Percentiles rank a stretch among this genome's conserved stretches.
Conservation (phyloP, 208 protist species). For the Kentomonas sorsogonicus region DNA sequence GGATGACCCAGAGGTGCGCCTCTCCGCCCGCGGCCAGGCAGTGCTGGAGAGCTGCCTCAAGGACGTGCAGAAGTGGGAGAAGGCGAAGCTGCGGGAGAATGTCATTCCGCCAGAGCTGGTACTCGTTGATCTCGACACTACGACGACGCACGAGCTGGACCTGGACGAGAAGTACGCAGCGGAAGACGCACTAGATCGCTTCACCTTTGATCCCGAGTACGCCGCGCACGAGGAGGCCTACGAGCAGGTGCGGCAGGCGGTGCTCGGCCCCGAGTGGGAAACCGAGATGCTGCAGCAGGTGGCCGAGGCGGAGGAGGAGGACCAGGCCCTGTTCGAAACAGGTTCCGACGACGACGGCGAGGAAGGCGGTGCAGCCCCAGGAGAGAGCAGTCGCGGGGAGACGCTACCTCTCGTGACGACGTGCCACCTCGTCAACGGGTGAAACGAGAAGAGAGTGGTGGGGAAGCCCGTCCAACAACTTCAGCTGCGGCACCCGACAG, state of each 20-base stretch:
- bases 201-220: slow-evolving; percentile 92
- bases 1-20: slow-evolving; percentile 89
- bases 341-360: slow-evolving; percentile 28
- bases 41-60: slow-evolving; percentile 95
- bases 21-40: slow-evolving; percentile 94
- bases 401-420: too few species aligned
- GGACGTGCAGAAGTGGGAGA: slow-evolving; percentile 84
- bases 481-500: too few species aligned
- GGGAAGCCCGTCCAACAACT: too few species aligned
- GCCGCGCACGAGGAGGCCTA: slow-evolving; percentile 92
- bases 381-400: too few species aligned
- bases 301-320: slow-evolving; percentile 44
- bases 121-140: slow-evolving; percentile 92
- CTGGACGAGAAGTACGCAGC: slow-evolving; percentile 88
- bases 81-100: slow-evolving; percentile 65
- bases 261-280: slow-evolving; percentile 92
- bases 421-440: too few species aligned
- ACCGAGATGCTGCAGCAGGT: slow-evolving; percentile 64
- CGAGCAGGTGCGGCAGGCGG: slow-evolving; percentile 74
- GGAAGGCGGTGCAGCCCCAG: slow-evolving; percentile 5
- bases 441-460: too few species aligned
- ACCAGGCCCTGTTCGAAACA: too few species aligned
- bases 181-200: slow-evolving; percentile 90
- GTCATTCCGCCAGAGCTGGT: slow-evolving; percentile 81
- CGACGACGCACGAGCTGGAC: slow-evolving; percentile 94